Evolutionary conservation across 495 filamentous ascomycete species (phyloP), one percentile per base, ranked within the genome.

Genomic region (Xylona heveae): DNA sequence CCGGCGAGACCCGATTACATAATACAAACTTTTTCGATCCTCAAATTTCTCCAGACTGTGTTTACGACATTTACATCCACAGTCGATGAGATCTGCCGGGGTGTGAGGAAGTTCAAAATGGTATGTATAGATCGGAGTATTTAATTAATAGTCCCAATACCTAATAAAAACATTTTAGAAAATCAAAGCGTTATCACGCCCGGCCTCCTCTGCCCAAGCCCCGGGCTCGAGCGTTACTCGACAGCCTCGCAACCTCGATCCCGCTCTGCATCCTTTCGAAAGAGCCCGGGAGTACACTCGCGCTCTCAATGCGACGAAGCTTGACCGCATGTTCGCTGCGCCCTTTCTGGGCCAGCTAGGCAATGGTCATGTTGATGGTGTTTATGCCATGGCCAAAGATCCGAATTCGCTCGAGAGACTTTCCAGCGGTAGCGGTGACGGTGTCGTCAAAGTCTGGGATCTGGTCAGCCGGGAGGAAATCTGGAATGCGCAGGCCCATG

Each of bases 321-420:
- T 97, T 32, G 80, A 94, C 52, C 74, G 88, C 40, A 83, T 97
- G 70, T 94, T 95, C 47, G 85, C 88, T 14, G 71, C 80, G 33
- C 88, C 88, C 3, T 97, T 97, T 48, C 54, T 97, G 25, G 75
- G 60, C 0, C 78, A 92, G 43, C 66, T 97, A 31, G 85, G 83
- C 19, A 66, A 67, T 30, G 88, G 88, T 19, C 88, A 97, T 55
- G 78, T 95, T 9, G 88, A 97, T 50, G 88, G 88, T 28, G 79
- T 97, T 4, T 59, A 59, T 37, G 44, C 34, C 14, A 41, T 59
- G 24, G 53, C 55, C 1, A 51, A 55, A 32, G 55, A 59, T 36
- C 55, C 55, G 4, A 31, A 66, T 40, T 69, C 67, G 3, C 51
- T 83, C 19, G 65, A 75, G 33, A 57, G 67, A 27, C 64, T 90